These are phyloP conservation scores for Omphalotus guepiniiformis DNA, from an alignment of 768 basidiomycete genomes.

Conservation along the genomic window DNA sequence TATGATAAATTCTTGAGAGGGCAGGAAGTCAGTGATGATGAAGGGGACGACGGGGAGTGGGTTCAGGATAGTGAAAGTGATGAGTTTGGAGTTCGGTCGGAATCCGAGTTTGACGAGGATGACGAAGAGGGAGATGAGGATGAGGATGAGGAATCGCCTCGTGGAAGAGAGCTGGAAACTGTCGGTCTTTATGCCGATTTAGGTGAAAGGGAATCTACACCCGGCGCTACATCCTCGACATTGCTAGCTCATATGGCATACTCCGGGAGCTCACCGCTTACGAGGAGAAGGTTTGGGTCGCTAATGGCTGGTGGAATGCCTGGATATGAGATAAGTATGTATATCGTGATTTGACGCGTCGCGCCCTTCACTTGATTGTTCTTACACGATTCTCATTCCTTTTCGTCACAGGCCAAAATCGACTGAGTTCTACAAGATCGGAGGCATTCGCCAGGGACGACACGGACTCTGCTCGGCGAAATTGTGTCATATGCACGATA, in stretches of 20 bases:
- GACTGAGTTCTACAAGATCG: constrained; percentile 15
- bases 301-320: too few species aligned
- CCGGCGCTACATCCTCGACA: constrained; percentile 34
- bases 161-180: constrained; percentile 35
- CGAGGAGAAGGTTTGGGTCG: constrained; percentile 45
- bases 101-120: constrained; percentile 17
- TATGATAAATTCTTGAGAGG: constrained; percentile 61
- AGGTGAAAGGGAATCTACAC: constrained; percentile 20
- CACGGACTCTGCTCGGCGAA: constrained; percentile 19
- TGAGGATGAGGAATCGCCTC: constrained; percentile 22
- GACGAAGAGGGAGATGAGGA: constrained; percentile 23
- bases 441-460: constrained; percentile 11
- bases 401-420: constrained; percentile 9
- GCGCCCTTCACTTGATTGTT: not conserved
- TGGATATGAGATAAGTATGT: too few species aligned
- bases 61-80: constrained; percentile 22
- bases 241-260: constrained; percentile 53
- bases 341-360: too few species aligned
- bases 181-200: constrained; percentile 53
- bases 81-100: constrained; percentile 25
- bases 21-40: constrained; percentile 42
- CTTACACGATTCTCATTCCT: constrained; percentile 1
- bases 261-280: constrained; percentile 38
- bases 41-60: constrained; percentile 24
- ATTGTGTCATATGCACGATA: constrained; percentile 71